Conservation (phyloP, 192 early-diverging fungal species). For the Cetraspora pellucida region DNA sequence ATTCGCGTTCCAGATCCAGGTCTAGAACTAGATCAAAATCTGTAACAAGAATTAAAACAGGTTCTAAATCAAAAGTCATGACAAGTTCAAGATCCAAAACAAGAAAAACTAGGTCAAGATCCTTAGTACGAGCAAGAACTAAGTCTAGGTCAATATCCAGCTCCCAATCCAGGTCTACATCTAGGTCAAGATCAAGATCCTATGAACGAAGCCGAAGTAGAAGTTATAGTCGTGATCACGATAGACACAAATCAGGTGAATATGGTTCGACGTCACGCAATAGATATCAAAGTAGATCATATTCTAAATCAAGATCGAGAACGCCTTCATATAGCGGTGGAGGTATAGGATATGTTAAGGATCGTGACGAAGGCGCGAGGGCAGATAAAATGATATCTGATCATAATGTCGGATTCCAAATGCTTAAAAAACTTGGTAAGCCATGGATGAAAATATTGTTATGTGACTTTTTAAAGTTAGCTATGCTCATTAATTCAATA, state of each 20-base stretch:
- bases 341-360: conserved; percentile 10
- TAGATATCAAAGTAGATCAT: conserved; percentile 25
- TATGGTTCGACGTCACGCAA: conserved; percentile 15
- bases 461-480: no score
- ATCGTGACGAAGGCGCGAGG: conserved; percentile 8
- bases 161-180: conserved; percentile 15
- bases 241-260: conserved; percentile 3
- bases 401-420: conserved; percentile 33
- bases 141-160: conserved; percentile 24
- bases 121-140: conserved; percentile 3
- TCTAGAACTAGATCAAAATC: conserved; percentile 10
- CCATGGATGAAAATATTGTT: no score
- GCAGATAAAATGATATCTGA: conserved; percentile 37
- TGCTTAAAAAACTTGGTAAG: conserved; percentile 33
- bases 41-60: neutral
- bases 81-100: conserved; percentile 26
- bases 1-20: conserved; percentile 2
- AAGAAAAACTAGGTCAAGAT: conserved; percentile 4
- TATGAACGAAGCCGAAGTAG: conserved; percentile 18
- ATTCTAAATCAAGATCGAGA: conserved; percentile 21
- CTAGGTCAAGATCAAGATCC: conserved; percentile 28
- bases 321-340: neutral
- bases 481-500: neutral
- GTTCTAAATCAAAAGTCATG: conserved; percentile 10
- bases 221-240: conserved; percentile 25